Base-by-base conservation (phyloP, 1,139 yeast genomes). In the Saccharomyces hybrid region DNA sequence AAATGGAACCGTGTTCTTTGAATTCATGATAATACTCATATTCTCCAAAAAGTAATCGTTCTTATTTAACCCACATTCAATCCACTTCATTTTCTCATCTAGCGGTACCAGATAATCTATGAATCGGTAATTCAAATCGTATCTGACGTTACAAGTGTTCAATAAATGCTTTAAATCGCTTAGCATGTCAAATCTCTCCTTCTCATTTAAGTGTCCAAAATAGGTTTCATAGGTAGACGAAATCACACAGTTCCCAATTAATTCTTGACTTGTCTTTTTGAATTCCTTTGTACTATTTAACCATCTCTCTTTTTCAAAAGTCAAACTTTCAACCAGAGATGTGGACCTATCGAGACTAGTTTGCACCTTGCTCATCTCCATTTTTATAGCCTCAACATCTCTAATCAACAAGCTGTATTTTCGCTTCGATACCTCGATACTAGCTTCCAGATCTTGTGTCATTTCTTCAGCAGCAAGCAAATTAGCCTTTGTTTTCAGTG, bases 261-360 rank as follows among this genome's bases (percentile, higher is more conserved):
- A 64, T 14, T 74, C 69, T 28, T 75, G 75, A 47, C 80, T 74
- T 49, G 77, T 75, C 0, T 66, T 58, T 11, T 74, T 75, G 64
- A 86, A 90, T 34, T 74, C 75, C 13, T 71, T 69, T 16, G 84
- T 78, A 48, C 83, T 81, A 1, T 62, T 67, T 28, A 78, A 74
- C 99, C 99, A 93, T 63, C 98, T 77, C 13, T 74, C 72, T 60
- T 86, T 78, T 66, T 93, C 99, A 0, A 73, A 69, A 0, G 84
- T 78, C 58, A 93, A 74, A 60, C 80, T 83, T 5, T 81, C 83
- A 48, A 91, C 75, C 49, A 93, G 74, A 25, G 74, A 69, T 54
- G 79, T 72, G 60, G 97, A 86, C 52, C 96, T 74, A 1, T 67
- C 70, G 2, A 89, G 87, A 58, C 82, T 87, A 5, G 58, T 60